Base-by-base conservation (phyloP, 1,284 basidiomycete genomes). In the Ustilago nuda region DNA sequence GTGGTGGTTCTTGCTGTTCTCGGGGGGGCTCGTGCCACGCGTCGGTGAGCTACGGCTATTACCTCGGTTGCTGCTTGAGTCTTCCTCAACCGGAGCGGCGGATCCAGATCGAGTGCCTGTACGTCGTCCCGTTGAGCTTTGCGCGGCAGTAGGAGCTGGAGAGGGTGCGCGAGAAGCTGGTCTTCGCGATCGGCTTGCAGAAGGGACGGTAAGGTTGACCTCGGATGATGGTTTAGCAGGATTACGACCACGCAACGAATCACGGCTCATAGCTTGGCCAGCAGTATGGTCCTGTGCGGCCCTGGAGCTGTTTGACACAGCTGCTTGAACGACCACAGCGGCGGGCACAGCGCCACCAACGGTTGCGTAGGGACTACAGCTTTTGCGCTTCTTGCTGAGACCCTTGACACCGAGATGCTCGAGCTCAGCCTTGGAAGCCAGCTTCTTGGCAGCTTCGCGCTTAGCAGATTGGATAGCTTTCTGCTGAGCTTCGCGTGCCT, bases 401-500 rank as follows among this genome's bases (percentile, higher is more conserved):
- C 74, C 78, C 56, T 80, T 80, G 60, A 84, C 68, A 23, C 81
- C 82, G 17, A 84, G 73, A 50, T 79, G 77, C 45, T 84, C 82
- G 55, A 79, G 70, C 46, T 84, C 82, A 8, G 75, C 78, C 50
- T 77, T 76, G 39, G 72, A 78, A 0, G 77, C 78, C 7, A 72
- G 68, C 63, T 78, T 74, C 50, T 79, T 78, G 51, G 61, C 64
- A 5, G 72, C 66, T 33, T 83, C 80, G 36, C 82, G 76, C 50
- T 76, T 72, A 46, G 75, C 72, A 5, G 71, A 46, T 30, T 56
- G 56, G 27, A 72, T 61, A 1, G 78, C 69, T 36, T 77, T 78
- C 19, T 70, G 65, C 5, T 72, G 74, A 32, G 74, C 80, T 50
- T 83, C 80, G 15, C 76, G 70, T 11, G 79, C 81, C 35, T 76